Base-by-base conservation (phyloP, 345 rosid species). In the Excoecaria cochinchinensis region DNA sequence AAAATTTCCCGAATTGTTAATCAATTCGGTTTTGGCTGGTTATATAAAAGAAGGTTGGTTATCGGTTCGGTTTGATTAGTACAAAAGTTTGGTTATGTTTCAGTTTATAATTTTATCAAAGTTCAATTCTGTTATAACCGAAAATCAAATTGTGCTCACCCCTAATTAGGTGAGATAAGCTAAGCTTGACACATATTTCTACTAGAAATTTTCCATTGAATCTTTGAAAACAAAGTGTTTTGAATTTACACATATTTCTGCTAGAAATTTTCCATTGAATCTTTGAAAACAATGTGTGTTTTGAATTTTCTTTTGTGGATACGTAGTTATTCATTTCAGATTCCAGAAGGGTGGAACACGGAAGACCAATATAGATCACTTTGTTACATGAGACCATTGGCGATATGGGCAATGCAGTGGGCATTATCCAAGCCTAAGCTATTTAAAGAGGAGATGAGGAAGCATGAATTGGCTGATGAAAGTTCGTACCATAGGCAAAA, bases 321-420 rank as follows among this genome's bases (percentile, higher is more conserved):
- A 66, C 31, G 31, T 86, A 90, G 94, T 5, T 87, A 86, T 69
- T 82, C 92, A 15, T 91, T 91, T 68, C 97, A 91, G 84, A 84
- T 88, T 50, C 97, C 97, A 16, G 97, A 91, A 82, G 85, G 81
- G 13, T 90, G 97, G 97, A 88, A 78, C 82, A 81, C 76, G 0
- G 67, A 78, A 8, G 94, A 87, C 2, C 73, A 85, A 59, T 91
- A 67, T 51, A 83, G 97, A 55, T 87, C 89, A 39, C 81, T 90
- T 0, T 86, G 97, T 79, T 91, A 91, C 80, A 91, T 91, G 97
- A 67, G 97, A 48, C 97, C 97, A 0, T 76, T 91, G 80, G 92
- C 97, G 46, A 88, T 91, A 81, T 91, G 94, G 97, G 94, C 78
- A 19, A 91, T 90, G 85, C 97, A 91, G 19, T 88, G 92, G 91